Percentiles rank a stretch among this genome's conserved stretches.
Evolutionary conservation across 1,139 yeast genomes (phyloP).

Genomic region (Pichia sp.): DNA sequence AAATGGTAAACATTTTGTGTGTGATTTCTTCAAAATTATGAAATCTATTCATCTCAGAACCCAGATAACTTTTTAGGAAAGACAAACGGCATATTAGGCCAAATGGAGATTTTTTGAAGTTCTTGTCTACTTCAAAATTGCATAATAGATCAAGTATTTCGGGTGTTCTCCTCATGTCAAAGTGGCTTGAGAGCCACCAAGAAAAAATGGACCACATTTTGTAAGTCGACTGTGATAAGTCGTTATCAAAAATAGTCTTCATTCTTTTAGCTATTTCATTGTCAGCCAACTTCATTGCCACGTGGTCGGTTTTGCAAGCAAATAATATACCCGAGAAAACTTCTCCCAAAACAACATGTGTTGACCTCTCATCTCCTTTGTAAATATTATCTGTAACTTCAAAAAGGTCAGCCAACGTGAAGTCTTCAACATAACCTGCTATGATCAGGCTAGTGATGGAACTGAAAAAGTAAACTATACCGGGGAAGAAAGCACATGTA

Average conservation of each 20-base stretch:
- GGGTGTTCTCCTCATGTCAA: constrained; percentile 66
- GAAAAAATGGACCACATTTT: constrained; percentile 75
- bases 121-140: constrained; percentile 40
- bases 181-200: constrained; percentile 67
- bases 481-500: constrained; percentile 55
- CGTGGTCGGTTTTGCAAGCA: constrained; percentile 39
- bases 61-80: constrained; percentile 52
- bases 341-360: constrained; percentile 62
- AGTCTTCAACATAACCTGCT: constrained; percentile 38
- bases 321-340: constrained; percentile 54
- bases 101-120: constrained; percentile 57
- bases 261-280: constrained; percentile 43
- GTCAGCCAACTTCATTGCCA: constrained; percentile 40
- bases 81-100: constrained; percentile 61
- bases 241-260: constrained; percentile 46
- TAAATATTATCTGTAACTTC: constrained; percentile 49
- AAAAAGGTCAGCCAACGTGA: constrained; percentile 45
- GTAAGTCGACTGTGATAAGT: constrained; percentile 71
- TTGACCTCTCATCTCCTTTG: constrained; percentile 56
- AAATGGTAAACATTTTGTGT: constrained; percentile 41
- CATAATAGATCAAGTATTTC: constrained; percentile 46
- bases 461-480: constrained; percentile 52
- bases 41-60: constrained; percentile 56
- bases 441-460: constrained; percentile 44
- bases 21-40: constrained; percentile 48